These are phyloP conservation scores for Achlya hypogyna DNA, from an alignment of 352 stramenopile genomes.

Conservation along the genomic window DNA sequence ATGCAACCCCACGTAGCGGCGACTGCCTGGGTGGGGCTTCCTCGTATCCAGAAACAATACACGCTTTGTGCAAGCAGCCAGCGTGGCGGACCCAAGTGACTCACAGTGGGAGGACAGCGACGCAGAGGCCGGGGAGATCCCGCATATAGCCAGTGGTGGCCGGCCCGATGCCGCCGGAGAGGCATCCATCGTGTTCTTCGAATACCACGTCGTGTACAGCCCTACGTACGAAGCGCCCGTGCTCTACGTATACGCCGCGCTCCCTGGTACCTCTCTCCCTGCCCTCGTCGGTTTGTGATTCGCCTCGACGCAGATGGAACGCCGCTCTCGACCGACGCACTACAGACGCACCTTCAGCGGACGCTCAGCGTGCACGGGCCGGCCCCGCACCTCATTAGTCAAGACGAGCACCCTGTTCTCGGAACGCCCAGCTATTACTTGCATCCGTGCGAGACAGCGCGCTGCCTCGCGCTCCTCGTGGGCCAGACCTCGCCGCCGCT, in stretches of 20 bases:
- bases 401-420: conserved; percentile 64
- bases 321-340: conserved; percentile 22
- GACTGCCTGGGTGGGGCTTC: conserved; percentile 46
- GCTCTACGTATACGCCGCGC: conserved; percentile 49
- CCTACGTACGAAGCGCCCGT: conserved; percentile 61
- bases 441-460: conserved; percentile 68
- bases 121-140: neutral
- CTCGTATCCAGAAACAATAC: conserved; percentile 49
- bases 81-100: conserved; percentile 16
- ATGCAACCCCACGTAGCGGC: conserved; percentile 22
- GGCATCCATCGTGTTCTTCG: conserved; percentile 30
- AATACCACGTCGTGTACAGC: conserved; percentile 80
- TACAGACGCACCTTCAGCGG: conserved; percentile 26
- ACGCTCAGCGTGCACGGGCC: neutral
- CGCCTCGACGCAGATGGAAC: conserved; percentile 18
- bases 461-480: conserved; percentile 54
- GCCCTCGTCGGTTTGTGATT: conserved; percentile 32
- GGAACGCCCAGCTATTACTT: conserved; percentile 60
- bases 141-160: neutral
- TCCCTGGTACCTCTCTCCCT: neutral
- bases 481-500: neutral
- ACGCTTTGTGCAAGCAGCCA: conserved; percentile 6
- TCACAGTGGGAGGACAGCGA: neutral
- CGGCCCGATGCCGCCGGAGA: neutral
- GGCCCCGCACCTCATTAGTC: conserved; percentile 41